phyloP scores from a whole-genome alignment of 352 stramenopile genomes.

The Lagenidium giganteum region DNA sequence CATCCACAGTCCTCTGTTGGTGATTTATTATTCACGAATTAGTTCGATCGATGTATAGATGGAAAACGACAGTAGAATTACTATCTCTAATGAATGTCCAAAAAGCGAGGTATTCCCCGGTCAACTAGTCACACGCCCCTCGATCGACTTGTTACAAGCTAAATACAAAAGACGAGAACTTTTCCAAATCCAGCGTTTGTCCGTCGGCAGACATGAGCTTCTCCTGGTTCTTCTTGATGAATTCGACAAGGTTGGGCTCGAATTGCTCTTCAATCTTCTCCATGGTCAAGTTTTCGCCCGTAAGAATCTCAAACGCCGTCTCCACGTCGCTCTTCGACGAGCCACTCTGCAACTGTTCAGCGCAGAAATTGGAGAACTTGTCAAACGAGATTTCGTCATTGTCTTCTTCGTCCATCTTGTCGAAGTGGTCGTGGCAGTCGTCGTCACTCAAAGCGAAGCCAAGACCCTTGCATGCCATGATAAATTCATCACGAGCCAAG shows the following conservation, averaged over 20 bases:
- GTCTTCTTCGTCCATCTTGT: slow-evolving; percentile 80
- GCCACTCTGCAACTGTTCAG: slow-evolving; percentile 85
- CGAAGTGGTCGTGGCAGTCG: slow-evolving; percentile 85
- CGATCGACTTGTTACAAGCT: too few relatives aligned
- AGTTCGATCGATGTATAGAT: too few relatives aligned
- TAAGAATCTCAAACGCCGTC: slow-evolving; percentile 77
- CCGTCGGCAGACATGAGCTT: slow-evolving; percentile 47
- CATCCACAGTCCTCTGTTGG: too few relatives aligned
- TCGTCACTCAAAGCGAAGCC: slow-evolving; percentile 83
- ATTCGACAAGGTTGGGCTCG: slow-evolving; percentile 62
- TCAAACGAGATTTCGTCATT: slow-evolving; percentile 84
- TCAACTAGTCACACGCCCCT: too few relatives aligned
- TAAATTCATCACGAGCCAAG: slow-evolving; percentile 85
- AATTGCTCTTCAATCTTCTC: slow-evolving; percentile 84
- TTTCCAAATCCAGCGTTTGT: slow-evolving; percentile 59
- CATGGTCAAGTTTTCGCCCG: slow-evolving; percentile 60
- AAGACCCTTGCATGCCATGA: slow-evolving; percentile 88
- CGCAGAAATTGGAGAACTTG: slow-evolving; percentile 83
- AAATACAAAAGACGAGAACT: slow-evolving; percentile 80
- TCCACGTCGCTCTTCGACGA: slow-evolving; percentile 80
- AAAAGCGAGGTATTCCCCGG: too few relatives aligned
- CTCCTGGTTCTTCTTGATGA: slow-evolving; percentile 70
- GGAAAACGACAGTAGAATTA: too few relatives aligned
- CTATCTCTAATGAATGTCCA: too few relatives aligned
- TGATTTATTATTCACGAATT: too few relatives aligned